Conservation (phyloP, 2,329 filamentous ascomycete genomes). For the Domatiomyces globalis region DNA sequence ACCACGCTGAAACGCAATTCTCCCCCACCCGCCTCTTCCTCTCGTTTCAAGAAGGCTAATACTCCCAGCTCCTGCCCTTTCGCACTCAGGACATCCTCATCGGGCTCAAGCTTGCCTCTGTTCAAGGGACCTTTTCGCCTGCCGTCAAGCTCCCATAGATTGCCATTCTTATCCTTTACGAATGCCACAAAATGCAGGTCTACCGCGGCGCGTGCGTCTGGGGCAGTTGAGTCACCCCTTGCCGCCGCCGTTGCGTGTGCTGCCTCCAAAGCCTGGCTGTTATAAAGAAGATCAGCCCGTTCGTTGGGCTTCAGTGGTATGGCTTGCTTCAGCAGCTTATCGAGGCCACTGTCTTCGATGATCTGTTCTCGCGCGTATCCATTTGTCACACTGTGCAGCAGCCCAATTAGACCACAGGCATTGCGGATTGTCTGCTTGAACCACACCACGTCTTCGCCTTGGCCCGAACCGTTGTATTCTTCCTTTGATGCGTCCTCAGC, state of each 20-base stretch:
- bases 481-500: conserved; percentile 53
- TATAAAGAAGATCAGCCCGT: conserved; percentile 62
- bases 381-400: conserved; percentile 72
- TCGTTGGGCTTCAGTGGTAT: conserved; percentile 51
- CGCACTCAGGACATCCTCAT: conserved; percentile 61
- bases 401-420: conserved; percentile 78
- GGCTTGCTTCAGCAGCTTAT: conserved; percentile 52
- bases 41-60: conserved; percentile 44
- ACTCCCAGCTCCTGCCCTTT: conserved; percentile 60
- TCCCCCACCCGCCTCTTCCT: conserved; percentile 40
- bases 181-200: conserved; percentile 96
- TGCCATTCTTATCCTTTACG: conserved; percentile 57
- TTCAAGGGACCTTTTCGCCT: conserved; percentile 58
- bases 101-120: conserved; percentile 42
- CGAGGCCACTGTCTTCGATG: conserved; percentile 32
- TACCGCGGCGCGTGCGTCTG: conserved; percentile 63
- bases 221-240: conserved; percentile 64
- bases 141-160: conserved; percentile 72
- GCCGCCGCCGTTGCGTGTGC: conserved; percentile 68
- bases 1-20: conserved; percentile 50
- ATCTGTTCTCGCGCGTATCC: conserved; percentile 54
- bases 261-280: conserved; percentile 56
- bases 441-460: conserved; percentile 68
- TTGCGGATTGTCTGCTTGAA: conserved; percentile 92
- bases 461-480: conserved; percentile 55